These are phyloP conservation scores for Anisodus acutangulus DNA, from an alignment of 257 asterid genomes.

Conservation along the genomic window DNA sequence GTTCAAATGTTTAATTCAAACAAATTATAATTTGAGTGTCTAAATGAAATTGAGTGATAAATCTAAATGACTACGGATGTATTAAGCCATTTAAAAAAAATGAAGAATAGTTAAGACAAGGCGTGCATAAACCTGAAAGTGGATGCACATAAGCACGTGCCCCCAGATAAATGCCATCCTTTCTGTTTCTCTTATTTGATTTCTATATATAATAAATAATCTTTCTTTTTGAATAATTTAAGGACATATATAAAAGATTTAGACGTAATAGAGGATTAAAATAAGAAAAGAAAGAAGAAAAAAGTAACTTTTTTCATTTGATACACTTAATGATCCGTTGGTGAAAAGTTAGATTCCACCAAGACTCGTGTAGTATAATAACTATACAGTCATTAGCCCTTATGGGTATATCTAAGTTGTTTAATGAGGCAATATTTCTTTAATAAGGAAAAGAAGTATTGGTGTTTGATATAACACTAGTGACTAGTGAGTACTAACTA, in stretches of 20 bases:
- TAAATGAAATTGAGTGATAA: too few species aligned
- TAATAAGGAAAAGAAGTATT: not conserved
- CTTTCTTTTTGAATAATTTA: not conserved
- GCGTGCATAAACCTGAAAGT: slow-evolving; percentile 23
- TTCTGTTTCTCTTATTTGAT: not conserved
- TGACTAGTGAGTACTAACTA: not conserved
- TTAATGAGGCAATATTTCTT: slow-evolving; percentile 13
- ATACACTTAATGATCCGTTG: slow-evolving; percentile 4
- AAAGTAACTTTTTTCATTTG: not conserved
- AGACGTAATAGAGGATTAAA: not conserved
- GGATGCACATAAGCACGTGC: slow-evolving; percentile 28
- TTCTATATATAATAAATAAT: not conserved
- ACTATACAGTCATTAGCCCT: slow-evolving; percentile 21
- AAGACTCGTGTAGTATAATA: slow-evolving; percentile 7
- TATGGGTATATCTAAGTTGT: slow-evolving; percentile 23
- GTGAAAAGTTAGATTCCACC: slow-evolving; percentile 26
- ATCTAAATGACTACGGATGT: too few species aligned
- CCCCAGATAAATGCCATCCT: slow-evolving; percentile 11
- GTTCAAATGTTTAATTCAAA: too few species aligned
- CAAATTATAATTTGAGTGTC: too few species aligned
- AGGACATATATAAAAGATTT: not conserved
- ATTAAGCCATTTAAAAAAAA: too few species aligned
- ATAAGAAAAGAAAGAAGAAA: not conserved
- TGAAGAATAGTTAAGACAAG: not conserved
- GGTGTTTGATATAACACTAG: not conserved